These are phyloP conservation scores for Aspergillus baeticus DNA, from an alignment of 495 filamentous ascomycete genomes.

Conservation along the genomic window DNA sequence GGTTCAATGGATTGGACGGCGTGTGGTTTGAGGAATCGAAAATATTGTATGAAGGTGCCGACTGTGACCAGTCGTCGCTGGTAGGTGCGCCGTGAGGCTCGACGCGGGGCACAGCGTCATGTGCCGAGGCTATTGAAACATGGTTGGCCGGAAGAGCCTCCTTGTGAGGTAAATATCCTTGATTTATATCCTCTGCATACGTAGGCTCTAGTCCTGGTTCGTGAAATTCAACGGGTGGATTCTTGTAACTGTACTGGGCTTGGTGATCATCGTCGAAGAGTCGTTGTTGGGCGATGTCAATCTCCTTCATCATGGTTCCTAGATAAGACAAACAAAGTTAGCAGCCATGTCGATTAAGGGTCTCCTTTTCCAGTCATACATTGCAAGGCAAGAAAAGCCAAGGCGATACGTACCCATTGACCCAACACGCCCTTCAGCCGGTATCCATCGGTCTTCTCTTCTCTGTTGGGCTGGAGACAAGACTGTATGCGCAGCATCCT, in stretches of 20 bases:
- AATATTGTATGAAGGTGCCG: slow-evolving; percentile 23
- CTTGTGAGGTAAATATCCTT: background rate
- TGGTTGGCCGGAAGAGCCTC: background rate
- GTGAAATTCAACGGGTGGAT: background rate
- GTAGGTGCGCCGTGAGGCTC: background rate
- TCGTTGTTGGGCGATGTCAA: slow-evolving; percentile 36
- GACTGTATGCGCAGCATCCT: slow-evolving; percentile 18
- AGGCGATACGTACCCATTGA: slow-evolving; percentile 35
- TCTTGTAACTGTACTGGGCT: slow-evolving; percentile 9
- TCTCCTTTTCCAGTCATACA: background rate
- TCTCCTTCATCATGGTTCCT: slow-evolving; percentile 42
- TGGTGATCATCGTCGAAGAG: slow-evolving; percentile 37
- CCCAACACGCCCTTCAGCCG: slow-evolving; percentile 26
- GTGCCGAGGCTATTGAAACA: background rate
- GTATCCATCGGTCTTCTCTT: slow-evolving; percentile 43
- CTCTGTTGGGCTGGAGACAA: slow-evolving; percentile 36
- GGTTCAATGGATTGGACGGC: slow-evolving; percentile 5
- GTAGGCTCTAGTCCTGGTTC: background rate
- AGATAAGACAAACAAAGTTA: background rate
- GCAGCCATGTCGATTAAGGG: background rate
- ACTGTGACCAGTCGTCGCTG: slow-evolving; percentile 11
- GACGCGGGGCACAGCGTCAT: background rate
- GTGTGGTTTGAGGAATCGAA: slow-evolving; percentile 21
- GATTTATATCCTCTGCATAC: background rate
- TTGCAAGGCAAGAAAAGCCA: background rate